phyloP scores from a whole-genome alignment of 768 basidiomycete species.

The Psilocybe sp. region DNA sequence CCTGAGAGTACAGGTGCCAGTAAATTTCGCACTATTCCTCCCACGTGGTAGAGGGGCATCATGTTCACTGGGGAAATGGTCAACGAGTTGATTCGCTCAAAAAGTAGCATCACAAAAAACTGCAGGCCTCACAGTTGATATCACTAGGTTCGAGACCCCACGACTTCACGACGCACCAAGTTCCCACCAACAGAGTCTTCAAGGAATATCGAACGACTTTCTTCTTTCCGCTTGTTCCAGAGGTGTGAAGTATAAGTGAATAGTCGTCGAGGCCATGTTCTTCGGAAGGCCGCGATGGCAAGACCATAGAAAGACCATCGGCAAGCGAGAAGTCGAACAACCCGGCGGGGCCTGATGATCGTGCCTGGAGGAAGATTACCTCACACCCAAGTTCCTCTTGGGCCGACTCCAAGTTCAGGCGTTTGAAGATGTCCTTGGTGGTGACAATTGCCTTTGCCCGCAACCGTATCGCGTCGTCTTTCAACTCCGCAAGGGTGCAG shows the following conservation, averaged over 20 bases:
- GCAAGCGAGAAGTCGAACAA: slow-evolving; percentile 37
- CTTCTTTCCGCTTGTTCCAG: slow-evolving; percentile 56
- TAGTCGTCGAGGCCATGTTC: slow-evolving; percentile 40
- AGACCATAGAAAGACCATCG: slow-evolving; percentile 9
- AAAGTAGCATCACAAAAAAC: not conserved
- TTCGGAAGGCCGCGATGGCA: slow-evolving; percentile 21
- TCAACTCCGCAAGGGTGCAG: slow-evolving; percentile 41
- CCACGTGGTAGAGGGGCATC: slow-evolving; percentile 62
- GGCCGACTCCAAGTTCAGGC: slow-evolving; percentile 32
- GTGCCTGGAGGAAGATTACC: slow-evolving; percentile 33
- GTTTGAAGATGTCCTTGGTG: slow-evolving; percentile 35
- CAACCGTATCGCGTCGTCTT: slow-evolving; percentile 38
- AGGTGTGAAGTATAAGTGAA: slow-evolving; percentile 55
- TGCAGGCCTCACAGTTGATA: slow-evolving; percentile 40
- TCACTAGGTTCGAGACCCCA: slow-evolving; percentile 37
- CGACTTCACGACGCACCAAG: slow-evolving; percentile 39
- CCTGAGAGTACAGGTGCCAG: slow-evolving; percentile 53
- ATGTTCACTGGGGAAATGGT: slow-evolving; percentile 30
- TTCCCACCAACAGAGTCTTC: slow-evolving; percentile 39
- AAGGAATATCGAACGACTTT: slow-evolving; percentile 47
- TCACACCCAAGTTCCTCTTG: slow-evolving; percentile 35
- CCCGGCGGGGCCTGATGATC: slow-evolving; percentile 32
- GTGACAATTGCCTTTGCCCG: slow-evolving; percentile 38
- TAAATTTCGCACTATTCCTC: slow-evolving; percentile 59
- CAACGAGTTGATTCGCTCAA: slow-evolving; percentile 1